A percentile compares a stretch with the other conserved stretches of the same genome.
These are phyloP conservation scores for Echeveria elegans DNA, from an alignment of 164 flowering plant genomes.

Conservation along the genomic window DNA sequence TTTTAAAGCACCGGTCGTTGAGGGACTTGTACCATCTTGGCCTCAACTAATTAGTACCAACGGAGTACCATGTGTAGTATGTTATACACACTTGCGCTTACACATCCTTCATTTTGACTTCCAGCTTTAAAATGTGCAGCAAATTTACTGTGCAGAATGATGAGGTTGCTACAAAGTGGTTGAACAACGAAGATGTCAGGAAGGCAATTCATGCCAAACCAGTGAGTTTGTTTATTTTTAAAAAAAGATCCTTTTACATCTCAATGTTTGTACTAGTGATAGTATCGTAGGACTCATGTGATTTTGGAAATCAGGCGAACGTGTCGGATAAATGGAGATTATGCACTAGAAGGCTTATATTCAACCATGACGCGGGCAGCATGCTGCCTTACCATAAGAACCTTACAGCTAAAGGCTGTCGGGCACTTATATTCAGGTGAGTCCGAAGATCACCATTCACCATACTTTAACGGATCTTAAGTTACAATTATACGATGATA, in stretches of 20 bases:
- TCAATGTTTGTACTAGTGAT: not conserved
- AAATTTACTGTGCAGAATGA: not conserved
- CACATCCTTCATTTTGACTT: not conserved
- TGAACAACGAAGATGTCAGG: constrained; percentile 5
- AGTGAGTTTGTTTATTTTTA: not conserved
- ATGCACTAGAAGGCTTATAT: not conserved
- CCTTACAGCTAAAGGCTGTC: not conserved
- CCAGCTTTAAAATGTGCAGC: too few relatives aligned
- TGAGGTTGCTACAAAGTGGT: not conserved
- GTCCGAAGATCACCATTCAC: too few relatives aligned
- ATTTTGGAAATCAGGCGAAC: not conserved
- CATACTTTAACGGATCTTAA: not conserved
- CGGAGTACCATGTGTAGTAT: not conserved
- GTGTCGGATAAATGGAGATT: not conserved
- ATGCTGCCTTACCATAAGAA: constrained; percentile 3
- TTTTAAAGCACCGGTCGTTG: not conserved
- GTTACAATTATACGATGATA: not conserved
- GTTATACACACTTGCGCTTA: not conserved
- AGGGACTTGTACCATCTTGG: not conserved
- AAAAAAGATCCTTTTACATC: not conserved
- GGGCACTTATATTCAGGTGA: not conserved
- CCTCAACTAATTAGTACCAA: not conserved
- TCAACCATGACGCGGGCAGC: not conserved
- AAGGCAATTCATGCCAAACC: constrained; percentile 4
- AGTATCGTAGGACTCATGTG: not conserved